Conservation (phyloP, 305 asterid genomes). For the Lippia alba region DNA sequence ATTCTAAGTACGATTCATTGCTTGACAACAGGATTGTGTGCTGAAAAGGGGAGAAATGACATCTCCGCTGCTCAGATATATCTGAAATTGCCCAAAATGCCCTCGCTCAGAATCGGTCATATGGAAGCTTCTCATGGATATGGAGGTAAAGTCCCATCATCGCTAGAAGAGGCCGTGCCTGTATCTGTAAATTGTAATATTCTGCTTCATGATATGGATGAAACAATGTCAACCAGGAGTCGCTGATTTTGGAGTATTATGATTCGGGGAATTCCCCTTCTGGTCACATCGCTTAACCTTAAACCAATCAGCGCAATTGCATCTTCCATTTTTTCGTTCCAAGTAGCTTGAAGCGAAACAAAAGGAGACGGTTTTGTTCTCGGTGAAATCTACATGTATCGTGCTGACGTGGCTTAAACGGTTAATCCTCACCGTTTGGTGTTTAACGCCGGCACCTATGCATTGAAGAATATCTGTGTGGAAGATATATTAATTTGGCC, state of each 20-base stretch:
- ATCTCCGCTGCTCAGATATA: background rate
- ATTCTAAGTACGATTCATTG: background rate
- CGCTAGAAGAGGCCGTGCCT: background rate
- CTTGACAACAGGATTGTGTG: slow-evolving; percentile 6
- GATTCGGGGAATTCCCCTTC: background rate
- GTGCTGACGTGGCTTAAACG: too few relatives aligned
- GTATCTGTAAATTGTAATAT: background rate
- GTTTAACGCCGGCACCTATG: too few relatives aligned
- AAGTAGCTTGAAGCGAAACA: background rate
- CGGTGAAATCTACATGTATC: too few relatives aligned
- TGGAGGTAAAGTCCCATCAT: background rate
- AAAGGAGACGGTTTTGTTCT: background rate
- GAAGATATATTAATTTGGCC: too few relatives aligned
- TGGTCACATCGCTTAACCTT: background rate
- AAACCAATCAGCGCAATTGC: background rate
- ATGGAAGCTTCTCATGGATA: background rate
- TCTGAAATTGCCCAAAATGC: background rate
- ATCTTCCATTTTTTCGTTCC: background rate
- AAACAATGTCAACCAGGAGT: too few relatives aligned
- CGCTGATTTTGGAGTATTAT: too few relatives aligned
- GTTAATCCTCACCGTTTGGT: too few relatives aligned
- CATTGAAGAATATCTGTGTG: too few relatives aligned
- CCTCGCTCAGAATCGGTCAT: background rate
- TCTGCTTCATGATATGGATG: background rate
- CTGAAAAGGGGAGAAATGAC: background rate